phyloP scores from a whole-genome alignment of 176 grass and related monocot genomes.

The Hyparrhenia diplandra region DNA sequence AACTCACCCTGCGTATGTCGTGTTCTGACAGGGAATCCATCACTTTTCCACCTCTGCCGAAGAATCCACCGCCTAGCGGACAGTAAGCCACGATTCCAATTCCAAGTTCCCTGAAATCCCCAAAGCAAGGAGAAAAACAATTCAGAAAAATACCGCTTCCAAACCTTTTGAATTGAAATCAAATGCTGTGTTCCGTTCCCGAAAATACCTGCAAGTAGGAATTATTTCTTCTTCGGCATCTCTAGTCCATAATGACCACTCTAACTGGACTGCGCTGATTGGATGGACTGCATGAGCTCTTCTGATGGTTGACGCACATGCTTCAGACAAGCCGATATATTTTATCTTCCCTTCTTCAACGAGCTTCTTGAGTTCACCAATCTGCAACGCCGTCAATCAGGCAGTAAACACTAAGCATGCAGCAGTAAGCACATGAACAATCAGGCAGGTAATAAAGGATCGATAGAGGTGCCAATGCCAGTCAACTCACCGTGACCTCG shows the following conservation, averaged over 20 bases:
- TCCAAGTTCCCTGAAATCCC: too few species aligned
- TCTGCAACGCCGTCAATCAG: too few species aligned
- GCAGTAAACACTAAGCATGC: too few species aligned
- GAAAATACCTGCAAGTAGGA: conserved; percentile 47
- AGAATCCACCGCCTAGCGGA: conserved; percentile 49
- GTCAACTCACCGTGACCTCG: too few species aligned
- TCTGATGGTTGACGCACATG: conserved; percentile 51
- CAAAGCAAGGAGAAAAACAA: not conserved
- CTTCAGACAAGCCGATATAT: conserved; percentile 54
- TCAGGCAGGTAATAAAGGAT: too few species aligned
- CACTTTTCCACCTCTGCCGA: conserved; percentile 31
- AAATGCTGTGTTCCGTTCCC: too few species aligned
- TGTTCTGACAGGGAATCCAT: conserved; percentile 25
- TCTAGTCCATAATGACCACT: conserved; percentile 60
- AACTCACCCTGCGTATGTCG: conserved; percentile 41
- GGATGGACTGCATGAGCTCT: conserved; percentile 56
- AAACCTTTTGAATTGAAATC: too few species aligned
- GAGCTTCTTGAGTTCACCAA: conserved; percentile 27
- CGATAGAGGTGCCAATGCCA: too few species aligned
- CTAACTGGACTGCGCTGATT: conserved; percentile 47
- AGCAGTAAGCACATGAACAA: too few species aligned
- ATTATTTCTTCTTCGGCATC: conserved; percentile 53
- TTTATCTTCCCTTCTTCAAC: conserved; percentile 62
- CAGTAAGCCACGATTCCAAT: too few species aligned
- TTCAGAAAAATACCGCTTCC: not conserved